Evolutionary conservation across 192 early-diverging fungal species (phyloP), one percentile per base, ranked within the genome.

Genomic region (Haplosporangium gracile): DNA sequence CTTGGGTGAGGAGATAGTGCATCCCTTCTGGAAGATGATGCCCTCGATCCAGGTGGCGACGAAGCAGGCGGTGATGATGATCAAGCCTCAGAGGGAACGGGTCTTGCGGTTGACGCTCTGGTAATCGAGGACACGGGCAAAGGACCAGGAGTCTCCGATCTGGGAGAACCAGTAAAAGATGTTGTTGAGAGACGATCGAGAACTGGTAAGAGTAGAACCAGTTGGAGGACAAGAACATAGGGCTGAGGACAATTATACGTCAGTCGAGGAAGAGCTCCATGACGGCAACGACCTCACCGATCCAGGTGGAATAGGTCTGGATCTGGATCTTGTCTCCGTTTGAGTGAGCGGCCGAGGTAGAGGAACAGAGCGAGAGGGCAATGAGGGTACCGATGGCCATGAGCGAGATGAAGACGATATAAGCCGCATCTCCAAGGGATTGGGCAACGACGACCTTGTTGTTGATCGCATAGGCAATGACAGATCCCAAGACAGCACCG

Each of bases 141-240:
- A 89, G 49, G 82, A 8, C 72, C 87, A 90, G 42, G 92, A 92
- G n/a, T 93, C 95, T n/a, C 90, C 29, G 75, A 96, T 96, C 86
- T 96, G 94, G 74, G 92, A 89, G 20, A 90, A 82, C 95, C 95
- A 96, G 82, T 96, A 96, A 34, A 94, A 78, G 75, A 94, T 86
- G 77, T 92, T 92, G 90, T 95, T 95, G 39, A 95, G 88, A 4
- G 91, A 88, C 89, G 40, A 76, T 88, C n/a, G 89, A 85, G 87
- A 93, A 94, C 84, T 96, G 93, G 86, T 94, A 94, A 3, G 93
- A 89, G 87, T 95, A 95, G 90, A 94, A 94, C 92, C 94, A 95
- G 85, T 96, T 96, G 81, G 93, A 93, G 29, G 91, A 90, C 13
- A 93, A 38, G 80, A 92, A 94, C 81, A 94, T 85, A 45, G 95